Evolutionary conservation across 441 rosid genomes (phyloP), one percentile per base, ranked within the genome.

Genomic region (Macaranga tanarius): DNA sequence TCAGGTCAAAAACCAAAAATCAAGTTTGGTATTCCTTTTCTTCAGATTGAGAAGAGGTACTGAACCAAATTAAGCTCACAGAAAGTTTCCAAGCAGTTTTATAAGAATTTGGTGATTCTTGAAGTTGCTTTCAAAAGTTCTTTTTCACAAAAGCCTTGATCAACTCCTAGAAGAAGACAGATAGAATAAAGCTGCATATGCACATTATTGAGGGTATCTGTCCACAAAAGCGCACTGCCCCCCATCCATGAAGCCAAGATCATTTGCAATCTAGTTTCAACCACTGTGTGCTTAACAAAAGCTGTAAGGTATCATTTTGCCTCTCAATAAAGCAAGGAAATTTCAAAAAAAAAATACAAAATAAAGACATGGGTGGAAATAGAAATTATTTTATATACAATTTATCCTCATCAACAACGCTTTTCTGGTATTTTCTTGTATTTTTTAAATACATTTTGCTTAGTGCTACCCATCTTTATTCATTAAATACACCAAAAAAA

Each of bases 311-410:
- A 52, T 52, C 61, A 62, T 34, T 62, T 47, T n/a, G 66, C 66
- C 47, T 71, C 47, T 61, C 74, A 61, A 71, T 71, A 71, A 71
- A 60, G 58, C 66, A 51, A 71, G 11, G 28, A 20, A 50, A 20
- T 16, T 59, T 7, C 17, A 19, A n/a, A 31, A 15, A 5, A 9
- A 54, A 54, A 34, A 34, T 4, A 34, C 6, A 34, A 34, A 34
- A 3, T 34, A 4, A 34, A 34, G 38, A 34, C 38, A 34, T 0
- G 38, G 38, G 38, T 34, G 38, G 4, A 11, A 54, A 40, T 16
- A 42, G 42, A 40, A 22, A 16, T 16, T 57, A 72, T 42, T 55
- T 40, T 62, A 11, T 20, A 25, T 51, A 7, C 26, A 34, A 7
- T 4, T 51, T 31, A 42, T 20, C 7, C 44, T 31, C 57, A 20